These are phyloP conservation scores for Calocera viscosa DNA, from an alignment of 768 basidiomycete genomes.

Conservation along the genomic window DNA sequence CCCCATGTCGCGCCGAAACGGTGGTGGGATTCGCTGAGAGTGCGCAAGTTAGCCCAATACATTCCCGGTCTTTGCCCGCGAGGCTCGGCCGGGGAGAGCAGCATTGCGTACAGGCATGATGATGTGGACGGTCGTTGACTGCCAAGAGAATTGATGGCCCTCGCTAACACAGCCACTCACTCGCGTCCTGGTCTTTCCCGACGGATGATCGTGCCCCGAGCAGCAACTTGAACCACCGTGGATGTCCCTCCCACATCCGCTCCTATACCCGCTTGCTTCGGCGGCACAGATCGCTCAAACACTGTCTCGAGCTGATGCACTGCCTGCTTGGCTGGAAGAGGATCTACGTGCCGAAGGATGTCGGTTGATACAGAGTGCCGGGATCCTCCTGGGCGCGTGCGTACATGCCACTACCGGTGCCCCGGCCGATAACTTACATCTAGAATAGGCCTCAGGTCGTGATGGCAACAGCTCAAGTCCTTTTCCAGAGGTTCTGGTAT, in stretches of 20 bases:
- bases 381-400: slow-evolving; percentile 79
- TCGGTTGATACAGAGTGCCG: slow-evolving; percentile 90
- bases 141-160: too few species aligned
- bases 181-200: too few species aligned
- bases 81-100: too few species aligned
- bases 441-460: slow-evolving; percentile 73
- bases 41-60: too few species aligned
- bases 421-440: background rate
- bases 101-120: too few species aligned
- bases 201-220: too few species aligned
- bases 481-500: slow-evolving; percentile 96
- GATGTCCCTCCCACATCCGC: slow-evolving; percentile 19
- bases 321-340: slow-evolving; percentile 69
- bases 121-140: too few species aligned
- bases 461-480: slow-evolving; percentile 88
- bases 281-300: slow-evolving; percentile 62
- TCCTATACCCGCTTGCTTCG: slow-evolving; percentile 72
- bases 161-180: too few species aligned
- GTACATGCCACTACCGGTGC: slow-evolving; percentile 20
- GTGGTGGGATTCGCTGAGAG: too few species aligned
- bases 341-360: slow-evolving; percentile 85
- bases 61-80: too few species aligned
- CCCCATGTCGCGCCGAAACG: too few species aligned
- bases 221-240: too few species aligned
- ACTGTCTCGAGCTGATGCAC: slow-evolving; percentile 70